Percentiles rank a stretch among this genome's conserved stretches.
These are phyloP conservation scores for Fusarium multiceps DNA, from an alignment of 2,329 filamentous ascomycete species.

Conservation along the genomic window DNA sequence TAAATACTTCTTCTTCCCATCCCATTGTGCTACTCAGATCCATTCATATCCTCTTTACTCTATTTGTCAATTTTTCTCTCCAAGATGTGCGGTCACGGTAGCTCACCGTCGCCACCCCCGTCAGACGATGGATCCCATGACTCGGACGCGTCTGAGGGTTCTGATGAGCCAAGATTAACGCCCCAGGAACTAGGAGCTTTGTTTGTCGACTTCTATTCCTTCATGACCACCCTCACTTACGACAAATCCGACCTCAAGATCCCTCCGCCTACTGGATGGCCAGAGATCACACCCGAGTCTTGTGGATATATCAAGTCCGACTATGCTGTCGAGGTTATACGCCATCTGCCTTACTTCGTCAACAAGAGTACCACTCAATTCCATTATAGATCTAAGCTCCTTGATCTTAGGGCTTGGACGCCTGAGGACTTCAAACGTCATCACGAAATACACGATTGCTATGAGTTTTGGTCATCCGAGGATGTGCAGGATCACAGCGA, in stretches of 20 bases:
- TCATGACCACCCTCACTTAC: background rate
- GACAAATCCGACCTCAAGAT: background rate
- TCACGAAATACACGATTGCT: background rate
- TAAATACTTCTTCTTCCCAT: background rate
- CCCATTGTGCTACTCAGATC: background rate
- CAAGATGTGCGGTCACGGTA: background rate
- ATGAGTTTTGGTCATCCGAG: background rate
- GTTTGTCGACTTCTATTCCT: slow-evolving; percentile 1
- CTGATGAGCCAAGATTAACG: background rate
- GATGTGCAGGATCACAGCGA: background rate
- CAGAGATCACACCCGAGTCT: background rate
- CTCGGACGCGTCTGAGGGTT: background rate
- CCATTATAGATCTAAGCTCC: background rate
- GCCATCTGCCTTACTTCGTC: background rate
- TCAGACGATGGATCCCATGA: background rate
- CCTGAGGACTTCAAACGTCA: background rate
- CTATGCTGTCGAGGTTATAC: background rate
- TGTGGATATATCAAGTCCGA: background rate
- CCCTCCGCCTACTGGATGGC: background rate
- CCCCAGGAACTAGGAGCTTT: background rate
- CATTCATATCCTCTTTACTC: background rate
- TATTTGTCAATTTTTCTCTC: background rate
- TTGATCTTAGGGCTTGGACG: background rate
- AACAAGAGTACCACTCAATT: background rate
- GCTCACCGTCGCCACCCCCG: background rate